A percentile compares a stretch with the other conserved stretches of the same genome.
Conservation (phyloP, 257 asterid genomes). For the Rauvolfia tetraphylla region DNA sequence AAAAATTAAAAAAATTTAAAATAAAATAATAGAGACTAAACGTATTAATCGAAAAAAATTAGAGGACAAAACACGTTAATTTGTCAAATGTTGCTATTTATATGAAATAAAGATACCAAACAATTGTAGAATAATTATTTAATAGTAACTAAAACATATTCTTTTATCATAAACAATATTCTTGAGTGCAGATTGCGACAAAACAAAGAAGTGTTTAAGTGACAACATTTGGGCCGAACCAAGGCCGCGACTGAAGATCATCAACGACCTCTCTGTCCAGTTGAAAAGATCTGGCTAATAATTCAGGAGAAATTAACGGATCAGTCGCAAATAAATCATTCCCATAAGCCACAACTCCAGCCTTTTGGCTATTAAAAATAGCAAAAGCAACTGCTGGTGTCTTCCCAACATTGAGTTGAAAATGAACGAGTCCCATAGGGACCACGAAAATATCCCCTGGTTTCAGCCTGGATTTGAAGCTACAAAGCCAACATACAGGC, state of each 20-base stretch:
- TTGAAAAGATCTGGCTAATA: constrained; percentile 1
- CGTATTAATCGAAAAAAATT: too few relatives aligned
- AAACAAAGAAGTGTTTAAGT: background rate
- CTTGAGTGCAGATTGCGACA: too few relatives aligned
- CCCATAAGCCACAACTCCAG: background rate
- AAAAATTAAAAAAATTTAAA: too few relatives aligned
- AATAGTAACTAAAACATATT: too few relatives aligned
- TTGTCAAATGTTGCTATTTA: too few relatives aligned
- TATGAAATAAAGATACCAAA: too few relatives aligned
- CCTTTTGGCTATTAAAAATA: background rate
- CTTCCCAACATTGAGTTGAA: constrained; percentile 6
- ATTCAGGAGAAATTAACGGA: background rate
- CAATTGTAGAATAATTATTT: too few relatives aligned
- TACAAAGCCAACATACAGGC: constrained; percentile 2
- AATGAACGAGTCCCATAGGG: constrained; percentile 1
- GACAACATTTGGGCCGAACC: background rate
- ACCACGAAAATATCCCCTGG: background rate
- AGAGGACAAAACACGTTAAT: too few relatives aligned
- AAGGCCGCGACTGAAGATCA: background rate
- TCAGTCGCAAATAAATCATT: constrained; percentile 7
- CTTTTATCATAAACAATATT: too few relatives aligned
- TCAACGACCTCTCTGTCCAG: background rate
- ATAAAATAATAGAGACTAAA: too few relatives aligned
- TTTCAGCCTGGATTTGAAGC: background rate
- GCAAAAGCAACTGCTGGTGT: background rate